These are phyloP conservation scores for Zoysia matrella DNA, from an alignment of 202 grass and related monocot species.

Conservation along the genomic window DNA sequence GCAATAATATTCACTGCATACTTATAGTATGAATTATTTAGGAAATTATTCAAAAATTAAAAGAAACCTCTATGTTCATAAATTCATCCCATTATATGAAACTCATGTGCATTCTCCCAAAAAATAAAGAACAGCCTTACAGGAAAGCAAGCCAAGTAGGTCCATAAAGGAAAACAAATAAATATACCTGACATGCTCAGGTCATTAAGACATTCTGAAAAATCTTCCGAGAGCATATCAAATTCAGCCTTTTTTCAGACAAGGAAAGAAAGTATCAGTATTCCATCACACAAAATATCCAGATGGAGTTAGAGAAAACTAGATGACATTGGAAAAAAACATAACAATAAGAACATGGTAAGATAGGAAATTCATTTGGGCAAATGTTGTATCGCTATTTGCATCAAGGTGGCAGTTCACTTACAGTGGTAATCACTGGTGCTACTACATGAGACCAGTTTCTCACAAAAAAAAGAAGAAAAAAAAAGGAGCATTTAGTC, in stretches of 20 bases:
- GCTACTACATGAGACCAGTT: background rate
- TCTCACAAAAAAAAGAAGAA: background rate
- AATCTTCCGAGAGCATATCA: constrained; percentile 89
- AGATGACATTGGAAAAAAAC: background rate
- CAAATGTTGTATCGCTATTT: background rate
- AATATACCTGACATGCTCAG: constrained; percentile 71
- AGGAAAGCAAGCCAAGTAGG: background rate
- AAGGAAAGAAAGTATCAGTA: constrained; percentile 40
- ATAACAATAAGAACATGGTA: constrained; percentile 19
- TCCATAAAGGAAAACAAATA: background rate
- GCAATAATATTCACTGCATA: too few species aligned
- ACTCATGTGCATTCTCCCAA: background rate
- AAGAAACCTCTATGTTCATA: background rate
- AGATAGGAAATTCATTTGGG: constrained; percentile 16
- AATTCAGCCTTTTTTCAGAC: constrained; percentile 75
- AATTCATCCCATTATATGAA: background rate
- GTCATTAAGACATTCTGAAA: constrained; percentile 78
- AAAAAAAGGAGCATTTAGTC: background rate
- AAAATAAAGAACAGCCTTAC: background rate
- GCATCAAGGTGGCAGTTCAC: constrained; percentile 6
- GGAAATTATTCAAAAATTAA: too few species aligned
- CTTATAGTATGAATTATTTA: too few species aligned
- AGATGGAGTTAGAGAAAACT: background rate
- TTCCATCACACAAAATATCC: background rate
- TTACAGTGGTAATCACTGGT: background rate